Percentiles rank a stretch among this genome's conserved stretches.
phyloP scores from a whole-genome alignment of 2,329 filamentous ascomycete species.

The Ophiosphaerella narmari region DNA sequence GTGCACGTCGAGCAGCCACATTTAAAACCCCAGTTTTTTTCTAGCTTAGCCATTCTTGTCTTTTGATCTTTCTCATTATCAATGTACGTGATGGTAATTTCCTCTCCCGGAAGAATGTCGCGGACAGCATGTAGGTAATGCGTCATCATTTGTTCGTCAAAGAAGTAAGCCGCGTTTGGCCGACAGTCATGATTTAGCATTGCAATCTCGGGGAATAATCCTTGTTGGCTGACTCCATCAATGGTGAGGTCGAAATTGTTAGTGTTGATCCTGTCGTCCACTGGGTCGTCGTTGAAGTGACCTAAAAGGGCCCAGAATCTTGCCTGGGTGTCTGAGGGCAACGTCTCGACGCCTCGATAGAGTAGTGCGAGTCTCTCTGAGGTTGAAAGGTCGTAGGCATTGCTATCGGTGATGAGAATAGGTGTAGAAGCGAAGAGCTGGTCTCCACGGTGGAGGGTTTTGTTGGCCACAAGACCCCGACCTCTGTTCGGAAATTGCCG shows the following conservation, averaged over 20 bases:
- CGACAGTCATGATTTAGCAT: slow-evolving; percentile 46
- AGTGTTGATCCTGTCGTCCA: slow-evolving; percentile 43
- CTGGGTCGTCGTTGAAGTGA: slow-evolving; percentile 35
- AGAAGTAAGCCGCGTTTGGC: slow-evolving; percentile 49
- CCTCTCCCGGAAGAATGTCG: slow-evolving; percentile 46
- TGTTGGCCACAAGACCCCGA: slow-evolving; percentile 41
- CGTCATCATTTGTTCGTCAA: slow-evolving; percentile 44
- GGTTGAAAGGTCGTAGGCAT: slow-evolving; percentile 27
- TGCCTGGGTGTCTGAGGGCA: slow-evolving; percentile 23
- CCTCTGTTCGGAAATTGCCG: slow-evolving; percentile 41
- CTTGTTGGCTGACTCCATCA: slow-evolving; percentile 28
- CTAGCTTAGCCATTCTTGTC: slow-evolving; percentile 37
- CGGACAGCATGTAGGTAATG: slow-evolving; percentile 48
- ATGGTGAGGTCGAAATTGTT: slow-evolving; percentile 42
- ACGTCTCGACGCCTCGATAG: slow-evolving; percentile 31
- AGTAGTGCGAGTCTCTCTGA: slow-evolving; percentile 32
- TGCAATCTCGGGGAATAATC: slow-evolving; percentile 40
- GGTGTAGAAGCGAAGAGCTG: slow-evolving; percentile 42
- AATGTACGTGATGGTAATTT: slow-evolving; percentile 52
- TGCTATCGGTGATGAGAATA: slow-evolving; percentile 34
- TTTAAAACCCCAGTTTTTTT: slow-evolving; percentile 47
- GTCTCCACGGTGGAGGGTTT: slow-evolving; percentile 39
- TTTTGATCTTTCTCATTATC: slow-evolving; percentile 40
- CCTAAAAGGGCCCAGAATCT: slow-evolving; percentile 38
- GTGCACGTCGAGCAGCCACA: slow-evolving; percentile 47